A percentile compares a stretch with the other conserved stretches of the same genome.
phyloP scores from a whole-genome alignment of 768 basidiomycete species.

The Russula compacta region DNA sequence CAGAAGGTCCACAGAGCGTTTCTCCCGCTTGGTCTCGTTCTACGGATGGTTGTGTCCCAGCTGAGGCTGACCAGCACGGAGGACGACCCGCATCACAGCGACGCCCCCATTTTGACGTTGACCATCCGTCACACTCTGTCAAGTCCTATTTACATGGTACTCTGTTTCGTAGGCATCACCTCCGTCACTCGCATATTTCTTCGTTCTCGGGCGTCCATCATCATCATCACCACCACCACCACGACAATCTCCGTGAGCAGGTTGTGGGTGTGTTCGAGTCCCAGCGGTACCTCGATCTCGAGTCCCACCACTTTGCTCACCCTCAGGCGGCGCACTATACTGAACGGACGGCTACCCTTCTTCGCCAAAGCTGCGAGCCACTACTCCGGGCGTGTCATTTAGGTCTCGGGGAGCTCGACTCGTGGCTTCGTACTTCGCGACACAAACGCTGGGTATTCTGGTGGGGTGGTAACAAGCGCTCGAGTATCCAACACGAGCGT shows the following conservation, averaged over 20 bases:
- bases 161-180: conserved; percentile 5
- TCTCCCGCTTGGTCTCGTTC: conserved; percentile 31
- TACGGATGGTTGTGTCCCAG: conserved; percentile 23
- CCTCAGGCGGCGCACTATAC: conserved; percentile 38
- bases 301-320: conserved; percentile 44
- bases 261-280: conserved; percentile 69
- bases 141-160: conserved; percentile 1
- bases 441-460: conserved; percentile 33
- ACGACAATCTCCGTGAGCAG: conserved; percentile 32
- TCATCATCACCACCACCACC: neutral
- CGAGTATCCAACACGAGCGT: conserved; percentile 27
- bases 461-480: conserved; percentile 26
- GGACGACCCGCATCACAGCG: neutral
- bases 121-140: neutral
- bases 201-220: conserved; percentile 8
- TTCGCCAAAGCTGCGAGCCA: conserved; percentile 45
- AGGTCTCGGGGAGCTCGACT: conserved; percentile 34
- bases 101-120: conserved; percentile 14
- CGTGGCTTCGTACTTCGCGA: conserved; percentile 42
- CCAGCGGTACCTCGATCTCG: conserved; percentile 60
- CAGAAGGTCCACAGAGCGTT: conserved; percentile 23
- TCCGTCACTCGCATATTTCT: conserved; percentile 12
- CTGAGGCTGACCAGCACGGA: neutral
- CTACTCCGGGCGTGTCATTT: conserved; percentile 38
- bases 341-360: conserved; percentile 34